Percentiles rank a stretch among this genome's conserved stretches.
These are phyloP conservation scores for Candolleomyces eurysporus DNA, from an alignment of 768 basidiomycete species.

Conservation along the genomic window DNA sequence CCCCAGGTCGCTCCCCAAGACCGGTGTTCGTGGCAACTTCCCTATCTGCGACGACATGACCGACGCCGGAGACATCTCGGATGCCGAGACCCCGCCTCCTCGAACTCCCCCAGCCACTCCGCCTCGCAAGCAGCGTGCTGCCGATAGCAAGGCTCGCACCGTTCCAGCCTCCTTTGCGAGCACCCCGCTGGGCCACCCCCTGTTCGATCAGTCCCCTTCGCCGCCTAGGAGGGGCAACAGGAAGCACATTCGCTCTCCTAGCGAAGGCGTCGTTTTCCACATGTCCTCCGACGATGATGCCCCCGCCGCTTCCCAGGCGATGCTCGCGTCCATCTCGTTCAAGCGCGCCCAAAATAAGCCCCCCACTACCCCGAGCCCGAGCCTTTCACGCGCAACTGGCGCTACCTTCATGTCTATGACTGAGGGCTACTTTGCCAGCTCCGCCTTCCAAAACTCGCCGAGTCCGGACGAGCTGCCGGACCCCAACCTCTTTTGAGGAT, in stretches of 20 bases:
- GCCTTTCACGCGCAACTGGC: conserved; percentile 6
- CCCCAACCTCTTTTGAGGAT: conserved; percentile 53
- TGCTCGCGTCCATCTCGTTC: conserved; percentile 26
- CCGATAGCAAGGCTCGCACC: no score
- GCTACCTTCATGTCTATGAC: conserved; percentile 11
- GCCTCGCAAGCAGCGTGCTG: conserved; percentile 28
- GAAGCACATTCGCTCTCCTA: conserved; percentile 60
- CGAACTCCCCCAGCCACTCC: conserved; percentile 51
- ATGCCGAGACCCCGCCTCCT: conserved; percentile 25
- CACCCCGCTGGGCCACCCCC: conserved; percentile 33
- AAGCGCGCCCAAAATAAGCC: conserved; percentile 10
- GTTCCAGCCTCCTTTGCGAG: conserved; percentile 44
- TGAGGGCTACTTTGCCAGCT: conserved; percentile 70
- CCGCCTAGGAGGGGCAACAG: conserved; percentile 31
- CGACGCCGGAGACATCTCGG: conserved; percentile 37
- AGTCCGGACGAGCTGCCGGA: conserved; percentile 79
- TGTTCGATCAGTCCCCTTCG: conserved; percentile 22
- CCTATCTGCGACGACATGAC: conserved; percentile 75
- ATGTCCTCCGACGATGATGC: conserved; percentile 73
- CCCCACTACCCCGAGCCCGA: conserved; percentile 16
- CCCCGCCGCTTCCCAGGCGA: conserved; percentile 31
- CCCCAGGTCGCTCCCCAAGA: conserved; percentile 28
- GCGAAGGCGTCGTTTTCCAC: conserved; percentile 64
- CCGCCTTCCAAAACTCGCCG: conserved; percentile 83
- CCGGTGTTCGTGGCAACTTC: conserved; percentile 40